Base-by-base conservation (phyloP, 1,284 basidiomycete genomes). In the Sanghuangporus weigelae region DNA sequence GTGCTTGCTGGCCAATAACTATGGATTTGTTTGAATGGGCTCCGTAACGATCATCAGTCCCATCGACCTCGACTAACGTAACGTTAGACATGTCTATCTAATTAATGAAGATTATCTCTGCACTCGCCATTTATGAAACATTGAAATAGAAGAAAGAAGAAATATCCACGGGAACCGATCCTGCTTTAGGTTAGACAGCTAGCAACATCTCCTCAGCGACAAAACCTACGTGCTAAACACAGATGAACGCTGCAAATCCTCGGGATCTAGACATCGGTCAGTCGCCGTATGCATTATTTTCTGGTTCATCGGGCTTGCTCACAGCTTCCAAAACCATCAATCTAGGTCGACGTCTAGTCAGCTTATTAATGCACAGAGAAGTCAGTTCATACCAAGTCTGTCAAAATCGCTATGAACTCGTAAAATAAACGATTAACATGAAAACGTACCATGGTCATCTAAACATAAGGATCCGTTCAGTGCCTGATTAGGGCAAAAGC, bases 301-400 rank as follows among this genome's bases (percentile, higher is more conserved):
- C 44, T 19, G 16, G 16, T 16, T 14, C 16, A 14, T 46, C 7
- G 44, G 7, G 44, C 35, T 16, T 44, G 55, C 86, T 76, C 69
- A 91, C 89, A 94, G 69, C 91, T 93, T 67, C 93, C 93, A 72
- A 95, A 98, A 6, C 95, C 96, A 71, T 98, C 95, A 68, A 97
- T 97, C 82, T 90, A 50, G 35, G 55, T 11, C 7, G 11, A n/a
- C 31, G 19, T 19, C 36, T 42, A 54, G 31, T 53, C 35, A 55
- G 12, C 8, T 3, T 46, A 35, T 46, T 39, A 42, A 23, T 16
- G 54, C 23, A 21, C 31, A 42, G 3, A 23, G 21, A 36, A 84
- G 83, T 73, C 81, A 81, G 42, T 38, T 68, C 79, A 67, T 66
- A 83, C 81, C 73, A 82, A 59, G 66, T 82, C 81, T 83, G 46